These are phyloP conservation scores for Neurospora sp. DNA, from an alignment of 2,329 filamentous ascomycete genomes.

Conservation along the genomic window DNA sequence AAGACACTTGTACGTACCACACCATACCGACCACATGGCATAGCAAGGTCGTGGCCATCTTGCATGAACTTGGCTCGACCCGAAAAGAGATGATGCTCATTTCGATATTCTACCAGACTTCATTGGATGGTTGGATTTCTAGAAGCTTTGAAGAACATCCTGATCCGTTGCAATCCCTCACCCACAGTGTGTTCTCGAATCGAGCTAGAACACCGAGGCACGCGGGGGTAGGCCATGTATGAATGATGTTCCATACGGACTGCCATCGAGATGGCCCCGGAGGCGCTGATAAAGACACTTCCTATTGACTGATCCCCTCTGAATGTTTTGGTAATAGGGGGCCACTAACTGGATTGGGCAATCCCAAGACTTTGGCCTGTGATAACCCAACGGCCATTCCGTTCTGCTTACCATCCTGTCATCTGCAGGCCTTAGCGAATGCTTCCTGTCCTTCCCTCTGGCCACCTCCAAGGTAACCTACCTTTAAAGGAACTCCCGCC, in stretches of 20 bases:
- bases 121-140: constrained; percentile 4
- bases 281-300: neutral
- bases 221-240: neutral
- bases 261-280: neutral
- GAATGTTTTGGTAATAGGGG: neutral
- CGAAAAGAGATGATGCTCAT: constrained; percentile 14
- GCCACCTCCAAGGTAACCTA: neutral
- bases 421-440: neutral
- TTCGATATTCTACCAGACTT: constrained; percentile 4
- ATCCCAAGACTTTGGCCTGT: neutral
- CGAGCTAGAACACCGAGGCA: neutral
- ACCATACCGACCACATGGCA: constrained; percentile 1
- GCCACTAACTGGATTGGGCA: neutral
- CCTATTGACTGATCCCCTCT: neutral
- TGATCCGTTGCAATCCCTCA: neutral
- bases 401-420: neutral
- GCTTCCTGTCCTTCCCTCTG: neutral
- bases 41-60: neutral
- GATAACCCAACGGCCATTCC: neutral
- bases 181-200: neutral
- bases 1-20: neutral
- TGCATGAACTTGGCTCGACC: constrained; percentile 17
- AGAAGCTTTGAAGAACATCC: constrained; percentile 8
- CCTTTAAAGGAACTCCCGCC: neutral
- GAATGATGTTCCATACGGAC: neutral